Evolutionary conservation across 768 basidiomycete species (phyloP).

Genomic region (Gymnopilus dilepis): DNA sequence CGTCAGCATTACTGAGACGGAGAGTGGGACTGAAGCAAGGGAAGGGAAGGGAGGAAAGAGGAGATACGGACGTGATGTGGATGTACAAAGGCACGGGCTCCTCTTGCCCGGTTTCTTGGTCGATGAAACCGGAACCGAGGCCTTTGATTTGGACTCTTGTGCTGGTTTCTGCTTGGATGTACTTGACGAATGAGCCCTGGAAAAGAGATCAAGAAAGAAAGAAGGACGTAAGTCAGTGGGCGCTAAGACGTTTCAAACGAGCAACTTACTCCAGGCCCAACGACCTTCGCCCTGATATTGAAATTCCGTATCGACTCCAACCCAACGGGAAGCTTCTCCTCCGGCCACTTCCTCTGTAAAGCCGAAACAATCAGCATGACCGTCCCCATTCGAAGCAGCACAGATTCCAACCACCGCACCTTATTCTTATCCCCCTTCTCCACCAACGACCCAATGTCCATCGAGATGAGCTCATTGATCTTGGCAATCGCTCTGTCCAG

Average conservation of each 20-base stretch:
- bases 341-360: constrained; percentile 92
- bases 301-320: constrained; percentile 94
- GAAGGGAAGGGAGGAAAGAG: too few relatives aligned
- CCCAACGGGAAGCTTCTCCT: constrained; percentile 91
- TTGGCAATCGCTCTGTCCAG: constrained; percentile 72
- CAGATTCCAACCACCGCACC: constrained; percentile 63
- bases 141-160: constrained; percentile 99
- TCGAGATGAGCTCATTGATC: constrained; percentile 71
- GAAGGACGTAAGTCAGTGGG: not conserved
- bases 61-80: constrained; percentile 78
- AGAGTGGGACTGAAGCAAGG: too few relatives aligned
- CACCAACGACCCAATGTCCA: constrained; percentile 83
- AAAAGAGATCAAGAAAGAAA: not conserved
- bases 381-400: too few relatives aligned
- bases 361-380: too few relatives aligned
- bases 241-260: not conserved
- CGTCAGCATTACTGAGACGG: not conserved
- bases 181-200: constrained; percentile 96
- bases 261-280: constrained; percentile 81
- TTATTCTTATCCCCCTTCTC: constrained; percentile 73
- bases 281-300: constrained; percentile 96
- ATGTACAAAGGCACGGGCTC: constrained; percentile 91
- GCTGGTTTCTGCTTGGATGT: constrained; percentile 95
- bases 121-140: constrained; percentile 91
- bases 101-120: constrained; percentile 78